A percentile compares a stretch with the other conserved stretches of the same genome.
These are phyloP conservation scores for Draba incana DNA, from an alignment of 345 rosid genomes.

Conservation along the genomic window DNA sequence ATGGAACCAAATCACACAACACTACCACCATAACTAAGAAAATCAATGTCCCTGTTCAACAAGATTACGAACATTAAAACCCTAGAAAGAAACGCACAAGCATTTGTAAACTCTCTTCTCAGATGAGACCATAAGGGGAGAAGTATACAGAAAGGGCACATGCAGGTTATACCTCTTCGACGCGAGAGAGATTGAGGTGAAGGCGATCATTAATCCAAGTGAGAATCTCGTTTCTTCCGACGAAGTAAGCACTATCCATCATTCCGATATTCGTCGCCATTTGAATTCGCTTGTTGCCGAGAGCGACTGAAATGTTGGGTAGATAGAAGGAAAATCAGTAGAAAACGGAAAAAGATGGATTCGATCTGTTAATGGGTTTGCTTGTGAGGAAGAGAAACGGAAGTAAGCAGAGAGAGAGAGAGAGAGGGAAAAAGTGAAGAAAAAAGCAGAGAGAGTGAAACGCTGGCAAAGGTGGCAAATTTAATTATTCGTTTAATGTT, in stretches of 20 bases:
- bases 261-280: conserved; percentile 92
- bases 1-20: background rate
- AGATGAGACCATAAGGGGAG: background rate
- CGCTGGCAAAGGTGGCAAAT: conserved; percentile 27
- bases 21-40: background rate
- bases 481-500: background rate
- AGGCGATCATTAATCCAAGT: conserved; percentile 92
- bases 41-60: conserved; percentile 4
- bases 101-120: background rate
- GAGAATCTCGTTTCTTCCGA: conserved; percentile 89
- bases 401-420: conserved; percentile 8
- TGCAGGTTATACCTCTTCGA: conserved; percentile 70
- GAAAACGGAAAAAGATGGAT: background rate
- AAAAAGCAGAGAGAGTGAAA: conserved; percentile 17
- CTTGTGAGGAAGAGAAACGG: conserved; percentile 17
- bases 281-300: background rate
- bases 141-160: background rate
- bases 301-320: conserved; percentile 44
- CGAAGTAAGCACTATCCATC: conserved; percentile 98
- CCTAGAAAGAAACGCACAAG: background rate
- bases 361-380: conserved; percentile 23
- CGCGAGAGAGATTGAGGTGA: conserved; percentile 81
- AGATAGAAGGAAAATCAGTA: conserved; percentile 15
- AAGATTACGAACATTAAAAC: background rate
- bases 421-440: conserved; percentile 12